Evolutionary conservation across 2,329 filamentous ascomycete genomes (phyloP).

Genomic region (Beauveria bassiana): DNA sequence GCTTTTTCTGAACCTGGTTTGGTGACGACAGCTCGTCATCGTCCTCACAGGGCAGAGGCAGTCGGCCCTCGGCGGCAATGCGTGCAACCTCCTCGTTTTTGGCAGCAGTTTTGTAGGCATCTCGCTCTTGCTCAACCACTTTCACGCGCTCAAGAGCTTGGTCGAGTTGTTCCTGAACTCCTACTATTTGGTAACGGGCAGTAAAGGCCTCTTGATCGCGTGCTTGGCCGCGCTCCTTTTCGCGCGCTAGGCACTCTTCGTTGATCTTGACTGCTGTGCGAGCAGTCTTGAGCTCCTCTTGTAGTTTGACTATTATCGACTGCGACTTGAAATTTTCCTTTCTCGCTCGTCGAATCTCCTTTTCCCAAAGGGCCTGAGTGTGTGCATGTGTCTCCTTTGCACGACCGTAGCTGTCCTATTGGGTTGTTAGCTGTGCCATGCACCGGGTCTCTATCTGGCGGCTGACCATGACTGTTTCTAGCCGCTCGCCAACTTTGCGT

Average conservation of each 20-base stretch:
- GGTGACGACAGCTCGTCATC: conserved; percentile 56
- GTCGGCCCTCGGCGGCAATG: conserved; percentile 62
- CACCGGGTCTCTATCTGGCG: neutral
- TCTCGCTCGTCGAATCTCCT: conserved; percentile 60
- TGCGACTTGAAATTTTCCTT: conserved; percentile 73
- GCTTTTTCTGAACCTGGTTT: conserved; percentile 33
- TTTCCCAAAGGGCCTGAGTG: conserved; percentile 62
- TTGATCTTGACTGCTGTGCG: conserved; percentile 45
- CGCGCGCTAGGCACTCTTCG: conserved; percentile 53
- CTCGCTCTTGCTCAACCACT: conserved; percentile 64
- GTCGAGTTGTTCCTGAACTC: conserved; percentile 59
- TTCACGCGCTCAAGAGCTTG: conserved; percentile 55
- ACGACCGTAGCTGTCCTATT: conserved; percentile 60
- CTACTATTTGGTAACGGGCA: conserved; percentile 57
- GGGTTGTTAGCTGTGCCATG: conserved; percentile 11
- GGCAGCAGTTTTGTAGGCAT: conserved; percentile 63
- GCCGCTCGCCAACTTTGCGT: conserved; percentile 55
- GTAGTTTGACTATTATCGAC: conserved; percentile 59
- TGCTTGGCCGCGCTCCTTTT: conserved; percentile 53
- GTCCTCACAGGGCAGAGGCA: conserved; percentile 53
- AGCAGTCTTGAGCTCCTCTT: conserved; percentile 62
- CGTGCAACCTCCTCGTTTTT: conserved; percentile 66
- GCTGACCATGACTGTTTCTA: conserved; percentile 63
- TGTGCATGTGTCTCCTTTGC: conserved; percentile 63
- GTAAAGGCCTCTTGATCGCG: conserved; percentile 64